A percentile compares a stretch with the other conserved stretches of the same genome.
These are phyloP conservation scores for Trifolium pratense DNA, from an alignment of 306 rosid species.

Conservation along the genomic window DNA sequence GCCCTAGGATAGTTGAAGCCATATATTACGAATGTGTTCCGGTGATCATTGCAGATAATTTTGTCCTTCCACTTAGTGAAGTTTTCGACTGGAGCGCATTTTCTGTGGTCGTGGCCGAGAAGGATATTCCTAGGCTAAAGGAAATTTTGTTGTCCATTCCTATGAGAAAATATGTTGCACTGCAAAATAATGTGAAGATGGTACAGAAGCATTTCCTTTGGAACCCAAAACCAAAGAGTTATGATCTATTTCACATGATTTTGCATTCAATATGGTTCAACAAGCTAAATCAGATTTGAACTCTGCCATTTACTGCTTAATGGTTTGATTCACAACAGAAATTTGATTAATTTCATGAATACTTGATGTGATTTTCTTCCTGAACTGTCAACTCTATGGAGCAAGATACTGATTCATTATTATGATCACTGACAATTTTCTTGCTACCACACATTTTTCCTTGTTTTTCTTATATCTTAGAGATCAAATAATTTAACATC, in stretches of 20 bases:
- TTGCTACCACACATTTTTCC: background rate
- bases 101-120: conserved; percentile 87
- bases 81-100: conserved; percentile 84
- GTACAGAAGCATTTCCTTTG: conserved; percentile 94
- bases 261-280: conserved; percentile 89
- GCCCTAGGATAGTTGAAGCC: conserved; percentile 96
- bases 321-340: conserved; percentile 29
- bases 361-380: conserved; percentile 21
- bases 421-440: background rate
- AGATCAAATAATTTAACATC: background rate
- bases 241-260: conserved; percentile 94
- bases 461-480: background rate
- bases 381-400: background rate
- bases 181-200: conserved; percentile 96
- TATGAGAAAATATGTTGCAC: conserved; percentile 60
- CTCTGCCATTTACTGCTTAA: conserved; percentile 34
- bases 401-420: conserved; percentile 1
- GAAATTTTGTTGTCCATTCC: conserved; percentile 89
- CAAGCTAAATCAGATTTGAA: conserved; percentile 68
- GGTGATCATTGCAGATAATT: conserved; percentile 89
- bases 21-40: conserved; percentile 97
- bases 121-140: conserved; percentile 84
- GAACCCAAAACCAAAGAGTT: conserved; percentile 77
- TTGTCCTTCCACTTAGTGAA: conserved; percentile 84
- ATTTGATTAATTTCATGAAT: conserved; percentile 20